Percentiles rank a stretch among this genome's conserved stretches.
phyloP scores from a whole-genome alignment of 192 early-diverging fungal species.

The Dissophora globulifera region DNA sequence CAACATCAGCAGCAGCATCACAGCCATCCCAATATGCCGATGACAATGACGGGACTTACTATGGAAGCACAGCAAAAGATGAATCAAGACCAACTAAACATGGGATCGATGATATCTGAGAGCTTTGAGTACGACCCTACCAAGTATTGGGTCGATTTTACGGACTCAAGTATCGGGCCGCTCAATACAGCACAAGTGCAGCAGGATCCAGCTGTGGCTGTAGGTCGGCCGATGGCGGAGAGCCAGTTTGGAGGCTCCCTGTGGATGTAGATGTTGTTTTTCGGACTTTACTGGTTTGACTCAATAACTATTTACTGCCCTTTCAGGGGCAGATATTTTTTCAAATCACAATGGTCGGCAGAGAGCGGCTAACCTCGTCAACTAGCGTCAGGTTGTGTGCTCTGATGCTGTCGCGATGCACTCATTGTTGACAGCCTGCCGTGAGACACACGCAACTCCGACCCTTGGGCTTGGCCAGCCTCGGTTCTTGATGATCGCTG shows the following conservation, averaged over 20 bases:
- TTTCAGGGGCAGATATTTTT: too few species aligned
- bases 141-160: constrained; percentile 49
- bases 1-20: constrained; percentile 37
- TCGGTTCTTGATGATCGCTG: too few species aligned
- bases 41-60: constrained; percentile 40
- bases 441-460: too few species aligned
- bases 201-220: constrained; percentile 6
- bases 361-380: too few species aligned
- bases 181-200: constrained; percentile 40
- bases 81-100: constrained; percentile 33
- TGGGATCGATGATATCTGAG: constrained; percentile 7
- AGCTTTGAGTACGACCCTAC: constrained; percentile 39
- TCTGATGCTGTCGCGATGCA: too few species aligned
- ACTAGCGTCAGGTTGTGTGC: too few species aligned
- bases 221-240: constrained; percentile 5
- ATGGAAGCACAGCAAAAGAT: constrained; percentile 43
- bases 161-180: constrained; percentile 17
- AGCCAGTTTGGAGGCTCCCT: constrained; percentile 19
- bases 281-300: too few species aligned
- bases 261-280: constrained; percentile 23
- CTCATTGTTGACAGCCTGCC: too few species aligned
- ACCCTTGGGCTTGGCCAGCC: too few species aligned
- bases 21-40: constrained; percentile 17
- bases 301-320: too few species aligned
- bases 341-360: too few species aligned